Percentiles rank a stretch among this genome's conserved stretches.
phyloP scores from a whole-genome alignment of 495 filamentous ascomycete species.

The Neurospora terricola region DNA sequence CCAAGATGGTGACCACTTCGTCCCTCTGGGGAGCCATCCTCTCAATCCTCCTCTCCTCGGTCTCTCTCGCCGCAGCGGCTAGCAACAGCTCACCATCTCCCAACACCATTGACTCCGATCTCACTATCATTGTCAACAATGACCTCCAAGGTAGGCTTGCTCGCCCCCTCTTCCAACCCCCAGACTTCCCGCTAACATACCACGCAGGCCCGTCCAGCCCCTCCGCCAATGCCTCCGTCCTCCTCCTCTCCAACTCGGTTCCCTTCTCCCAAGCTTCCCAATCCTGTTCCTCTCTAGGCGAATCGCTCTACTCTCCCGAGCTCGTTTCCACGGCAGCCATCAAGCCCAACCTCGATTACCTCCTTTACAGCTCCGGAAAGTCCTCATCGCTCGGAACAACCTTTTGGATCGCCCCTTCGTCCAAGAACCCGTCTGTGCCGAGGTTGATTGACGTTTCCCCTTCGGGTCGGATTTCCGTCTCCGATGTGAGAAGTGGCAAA shows the following conservation, averaged over 20 bases:
- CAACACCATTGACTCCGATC: conserved; percentile 23
- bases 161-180: not conserved
- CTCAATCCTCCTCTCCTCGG: conserved; percentile 4
- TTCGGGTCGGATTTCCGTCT: conserved; percentile 3
- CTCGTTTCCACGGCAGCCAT: conserved; percentile 20
- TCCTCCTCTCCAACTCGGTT: conserved; percentile 27
- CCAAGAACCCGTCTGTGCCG: not conserved
- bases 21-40: not conserved
- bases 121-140: conserved; percentile 30
- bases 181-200: not conserved
- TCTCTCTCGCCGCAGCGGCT: conserved; percentile 8
- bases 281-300: conserved; percentile 19
- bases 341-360: conserved; percentile 31
- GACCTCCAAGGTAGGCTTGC: conserved; percentile 29
- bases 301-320: conserved; percentile 34
- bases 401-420: conserved; percentile 29
- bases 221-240: conserved; percentile 26
- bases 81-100: conserved; percentile 18
- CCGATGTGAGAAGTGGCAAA: not conserved
- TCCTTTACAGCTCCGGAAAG: conserved; percentile 17
- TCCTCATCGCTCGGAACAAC: conserved; percentile 4
- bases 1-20: not conserved
- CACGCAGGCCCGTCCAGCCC: conserved; percentile 25
- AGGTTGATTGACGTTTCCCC: conserved; percentile 21
- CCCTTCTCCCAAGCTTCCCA: conserved; percentile 4